Base-by-base conservation (phyloP, 1,284 basidiomycete genomes). In the Lentinus polychrous region DNA sequence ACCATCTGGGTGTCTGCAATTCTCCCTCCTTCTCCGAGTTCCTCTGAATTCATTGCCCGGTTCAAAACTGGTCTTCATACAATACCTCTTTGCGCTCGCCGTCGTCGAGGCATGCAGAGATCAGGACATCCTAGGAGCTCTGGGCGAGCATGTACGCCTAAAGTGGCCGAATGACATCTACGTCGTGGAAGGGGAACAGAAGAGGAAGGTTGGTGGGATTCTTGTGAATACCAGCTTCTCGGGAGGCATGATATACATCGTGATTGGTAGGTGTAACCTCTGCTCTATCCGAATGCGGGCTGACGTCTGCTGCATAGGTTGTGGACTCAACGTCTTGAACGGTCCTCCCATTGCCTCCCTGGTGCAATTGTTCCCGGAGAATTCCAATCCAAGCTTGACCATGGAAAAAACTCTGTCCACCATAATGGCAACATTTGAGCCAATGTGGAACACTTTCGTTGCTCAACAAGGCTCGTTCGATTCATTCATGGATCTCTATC, bases 121-220 rank as follows among this genome's bases (percentile, higher is more conserved):
- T 27, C 65, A 69, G 11, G 64, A 54, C 4, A 70, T 82, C 8
- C 69, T 89, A 1, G 83, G 73, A 10, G 14, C 15, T 0, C 66
- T 64, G 22, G 86, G 83, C 0, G 68, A 73, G 11, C 73, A 72
- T 3, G 78, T 95, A 3, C 77, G 83, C 42, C 73, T 99, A 47
- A 99, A 99, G 67, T 99, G 96, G 96, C 95, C 95, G 10, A 99
- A 99, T 61, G 95, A 99, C 61, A 72, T 99, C 6, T 99, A 98
- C 60, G 86, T 83, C 1, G 75, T 79, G 33, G 66, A 80, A 10
- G 71, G 70, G 1, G 70, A 71, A 7, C 71, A 69, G 15, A 75
- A 72, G 57, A 84, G 72, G 61, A 97, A 97, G 66, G 69, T 96
- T 31, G 92, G 91, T 0, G 95, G 96, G 0, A 88, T 98, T 20